These are phyloP conservation scores for Rhodotorula sp. DNA, from an alignment of 1,284 basidiomycete species.

Conservation along the genomic window DNA sequence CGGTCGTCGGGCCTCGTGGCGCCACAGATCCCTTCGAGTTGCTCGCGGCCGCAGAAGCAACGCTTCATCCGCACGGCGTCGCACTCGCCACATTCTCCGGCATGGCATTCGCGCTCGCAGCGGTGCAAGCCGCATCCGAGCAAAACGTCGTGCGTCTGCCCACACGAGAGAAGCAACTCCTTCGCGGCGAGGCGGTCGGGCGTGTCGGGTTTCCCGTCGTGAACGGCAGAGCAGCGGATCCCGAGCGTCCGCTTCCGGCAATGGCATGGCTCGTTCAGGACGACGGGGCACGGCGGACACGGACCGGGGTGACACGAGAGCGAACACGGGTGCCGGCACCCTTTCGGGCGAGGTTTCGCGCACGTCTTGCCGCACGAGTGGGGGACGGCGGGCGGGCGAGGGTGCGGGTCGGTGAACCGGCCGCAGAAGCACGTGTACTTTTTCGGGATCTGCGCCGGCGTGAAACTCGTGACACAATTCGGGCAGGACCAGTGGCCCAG, in stretches of 20 bases:
- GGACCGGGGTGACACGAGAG: constrained; percentile 54
- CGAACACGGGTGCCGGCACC: constrained; percentile 69
- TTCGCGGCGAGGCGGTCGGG: constrained; percentile 2
- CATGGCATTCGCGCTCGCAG: constrained; percentile 40
- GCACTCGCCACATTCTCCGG: constrained; percentile 40
- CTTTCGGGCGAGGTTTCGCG: constrained; percentile 59
- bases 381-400: constrained; percentile 61
- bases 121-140: constrained; percentile 41
- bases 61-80: constrained; percentile 37
- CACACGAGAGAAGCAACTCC: constrained; percentile 23
- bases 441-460: constrained; percentile 57
- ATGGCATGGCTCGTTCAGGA: constrained; percentile 27
- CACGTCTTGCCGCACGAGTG: constrained; percentile 80
- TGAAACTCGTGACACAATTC: constrained; percentile 42
- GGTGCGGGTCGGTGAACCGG: constrained; percentile 57
- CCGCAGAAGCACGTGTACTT: constrained; percentile 86
- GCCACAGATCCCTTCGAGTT: constrained; percentile 30
- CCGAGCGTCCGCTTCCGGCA: constrained; percentile 14
- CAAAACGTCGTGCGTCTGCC: constrained; percentile 17
- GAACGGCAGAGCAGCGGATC: constrained; percentile 22
- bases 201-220: constrained; percentile 12
- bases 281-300: constrained; percentile 38
- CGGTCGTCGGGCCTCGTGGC: constrained; percentile 18
- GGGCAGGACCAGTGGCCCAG: constrained; percentile 45
- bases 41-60: constrained; percentile 42